Base-by-base conservation (phyloP, 352 stramenopile genomes). In the Phytophthora cactorum region DNA sequence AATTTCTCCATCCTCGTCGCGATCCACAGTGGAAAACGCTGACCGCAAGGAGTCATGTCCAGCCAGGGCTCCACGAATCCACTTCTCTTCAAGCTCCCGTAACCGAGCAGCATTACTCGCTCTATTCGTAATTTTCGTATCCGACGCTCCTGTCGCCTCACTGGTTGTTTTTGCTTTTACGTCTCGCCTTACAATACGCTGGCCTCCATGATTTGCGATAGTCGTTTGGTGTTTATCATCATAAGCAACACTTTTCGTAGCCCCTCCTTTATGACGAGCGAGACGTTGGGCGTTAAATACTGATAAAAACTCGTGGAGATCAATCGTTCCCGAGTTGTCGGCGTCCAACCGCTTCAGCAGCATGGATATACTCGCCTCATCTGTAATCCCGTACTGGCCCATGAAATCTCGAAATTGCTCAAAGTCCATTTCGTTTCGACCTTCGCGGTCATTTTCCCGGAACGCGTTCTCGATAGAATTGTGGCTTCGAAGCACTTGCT, bases 341-440 rank as follows among this genome's bases (percentile, higher is more conserved):
- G 62, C 52, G 44, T 91, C 83, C 9, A 90, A 25, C 14, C 77
- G 74, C 22, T 72, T 79, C 3, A 86, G 50, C 14, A 91, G 32
- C 47, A 86, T 63, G 1, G 77, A 68, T 5, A 91, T 67, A 34
- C 75, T 87, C 2, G 64, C 31, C 25, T 86, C 79, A 39, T 88
- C 72, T n/a, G 53, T 79, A 39, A 90, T 70, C 0, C 83, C 83
- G 14, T 78, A 90, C 29, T 81, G 74, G 1, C 55, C 59, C 70
- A 91, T 73, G 9, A 91, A 70, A 28, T 86, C 79, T 5, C 77
- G 72, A 55, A 91, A 88, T 63, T 84, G 69, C 9, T 85, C 79
- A 39, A 83, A 89, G 44, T 86, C 73, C 45, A 90, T 73, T 51
- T 83, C 72, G 17, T 69, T 72, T 4, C 65, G 45, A 4, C 55